Base-by-base conservation (phyloP, 768 basidiomycete species). In the Leccinum subtestaceum region DNA sequence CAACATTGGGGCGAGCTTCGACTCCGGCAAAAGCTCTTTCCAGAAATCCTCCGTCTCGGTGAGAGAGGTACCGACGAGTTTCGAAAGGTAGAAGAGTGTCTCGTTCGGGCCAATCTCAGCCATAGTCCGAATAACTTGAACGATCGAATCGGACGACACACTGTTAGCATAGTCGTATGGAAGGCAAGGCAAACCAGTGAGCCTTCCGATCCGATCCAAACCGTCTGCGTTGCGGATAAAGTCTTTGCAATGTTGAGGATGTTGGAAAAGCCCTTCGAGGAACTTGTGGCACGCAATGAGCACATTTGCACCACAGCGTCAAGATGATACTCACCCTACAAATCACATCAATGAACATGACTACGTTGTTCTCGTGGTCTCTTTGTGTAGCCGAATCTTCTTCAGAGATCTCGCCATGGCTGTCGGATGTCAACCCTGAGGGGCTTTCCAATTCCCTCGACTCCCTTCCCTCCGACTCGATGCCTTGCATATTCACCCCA, bases 231-330 rank as follows among this genome's bases (percentile, higher is more conserved):
- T 79, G 50, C 81, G 76, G 60, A 97, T 84, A 71, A 98, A 98
- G 65, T 98, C 96, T 63, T 86, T 86, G 78, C 91, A 91, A 72
- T 98, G 92, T 23, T 86, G 84, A 2, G 86, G 80, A 69, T 96
- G 95, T 66, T 95, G 94, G 77, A 98, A 95, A 45, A 98, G 81
- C 6, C 97, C 95, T 72, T 95, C 93, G 55, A 95, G 80, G 73
- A 97, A 95, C 93, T 95, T 52, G 27, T 21, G 11, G 38, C 17
- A 23, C 1, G 32, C 19, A 19, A 15, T 69, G 46, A 63, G 50
- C 15, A 48, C 10, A n/a, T 21, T 23, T 23, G 4, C 32, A 46
- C 40, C n/a, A 60, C 34, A 48, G 48, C 53, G 45, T 7, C 1
- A 46, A 53, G 36, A 48, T 29, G 15, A n/a, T 23, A 68, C 84